These are phyloP conservation scores for Chaetomium globosum DNA, from an alignment of 2,329 filamentous ascomycete genomes.

Conservation along the genomic window DNA sequence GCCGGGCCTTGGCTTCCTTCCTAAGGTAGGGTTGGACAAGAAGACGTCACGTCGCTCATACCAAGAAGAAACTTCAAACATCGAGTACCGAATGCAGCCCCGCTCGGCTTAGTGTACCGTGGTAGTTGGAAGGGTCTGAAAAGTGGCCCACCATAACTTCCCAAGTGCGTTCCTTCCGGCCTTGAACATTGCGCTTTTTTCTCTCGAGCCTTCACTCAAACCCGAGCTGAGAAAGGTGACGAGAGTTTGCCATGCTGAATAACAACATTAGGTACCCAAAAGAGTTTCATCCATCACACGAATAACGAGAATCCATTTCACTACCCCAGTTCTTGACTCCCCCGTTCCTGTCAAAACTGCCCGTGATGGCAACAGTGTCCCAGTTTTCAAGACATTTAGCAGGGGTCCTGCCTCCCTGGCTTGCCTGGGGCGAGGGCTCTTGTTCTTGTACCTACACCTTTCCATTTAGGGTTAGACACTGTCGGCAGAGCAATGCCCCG, in stretches of 20 bases:
- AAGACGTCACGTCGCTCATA: constrained; percentile 8
- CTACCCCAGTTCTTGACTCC: no score
- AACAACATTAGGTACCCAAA: no score
- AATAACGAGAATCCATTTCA: no score
- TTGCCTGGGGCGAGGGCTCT: not conserved
- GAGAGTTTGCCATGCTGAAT: not conserved
- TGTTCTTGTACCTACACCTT: not conserved
- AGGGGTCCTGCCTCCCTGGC: not conserved
- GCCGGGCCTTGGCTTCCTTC: no score
- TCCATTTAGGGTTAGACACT: constrained; percentile 1
- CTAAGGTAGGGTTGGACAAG: constrained; percentile 4
- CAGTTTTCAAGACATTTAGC: not conserved
- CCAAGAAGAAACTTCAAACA: not conserved
- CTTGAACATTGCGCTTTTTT: not conserved
- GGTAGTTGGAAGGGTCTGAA: not conserved
- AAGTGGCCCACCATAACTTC: not conserved
- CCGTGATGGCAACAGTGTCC: not conserved
- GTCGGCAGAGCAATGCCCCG: constrained; percentile 2
- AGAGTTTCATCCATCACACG: no score
- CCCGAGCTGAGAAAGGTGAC: not conserved
- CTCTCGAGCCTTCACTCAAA: not conserved
- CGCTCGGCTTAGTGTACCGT: constrained; percentile 1
- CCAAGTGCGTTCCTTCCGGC: not conserved
- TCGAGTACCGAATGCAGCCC: not conserved
- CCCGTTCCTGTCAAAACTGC: not conserved